phyloP scores from a whole-genome alignment of 2,329 filamentous ascomycete genomes.

The Cladosporium sp. region DNA sequence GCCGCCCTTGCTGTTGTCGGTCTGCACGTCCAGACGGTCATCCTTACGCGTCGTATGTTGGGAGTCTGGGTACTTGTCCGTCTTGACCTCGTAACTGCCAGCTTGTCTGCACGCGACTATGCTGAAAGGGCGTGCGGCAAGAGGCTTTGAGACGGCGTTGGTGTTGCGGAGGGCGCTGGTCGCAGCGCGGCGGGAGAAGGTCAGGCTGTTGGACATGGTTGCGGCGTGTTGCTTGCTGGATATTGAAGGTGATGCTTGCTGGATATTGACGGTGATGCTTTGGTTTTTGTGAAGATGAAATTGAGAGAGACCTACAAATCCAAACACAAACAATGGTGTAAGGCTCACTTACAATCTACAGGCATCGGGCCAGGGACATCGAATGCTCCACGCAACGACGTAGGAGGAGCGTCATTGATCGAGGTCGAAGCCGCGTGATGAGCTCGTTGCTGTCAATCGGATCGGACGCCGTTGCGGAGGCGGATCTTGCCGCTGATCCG shows the following conservation, averaged over 20 bases:
- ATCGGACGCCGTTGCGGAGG: not conserved
- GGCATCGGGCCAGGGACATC: not conserved
- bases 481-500: conserved; percentile 1
- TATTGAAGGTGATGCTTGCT: not conserved
- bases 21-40: conserved; percentile 32
- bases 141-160: not conserved
- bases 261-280: not conserved
- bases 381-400: conserved; percentile 6
- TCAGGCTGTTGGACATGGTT: conserved; percentile 35
- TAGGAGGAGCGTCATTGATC: conserved; percentile 10
- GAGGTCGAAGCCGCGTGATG: not conserved
- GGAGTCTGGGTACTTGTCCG: conserved; percentile 23
- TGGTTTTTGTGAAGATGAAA: not conserved
- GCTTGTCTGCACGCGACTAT: conserved; percentile 9
- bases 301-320: not conserved
- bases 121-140: conserved; percentile 11
- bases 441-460: not conserved
- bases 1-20: conserved; percentile 25
- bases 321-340: not conserved
- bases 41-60: conserved; percentile 28
- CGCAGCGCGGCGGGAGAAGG: conserved; percentile 30
- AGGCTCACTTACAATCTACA: too few relatives aligned
- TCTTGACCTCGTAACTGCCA: conserved; percentile 17
- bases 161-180: not conserved
- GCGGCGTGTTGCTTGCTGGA: not conserved